Conservation (phyloP, 306 rosid genomes). For the Datisca glomerata region DNA sequence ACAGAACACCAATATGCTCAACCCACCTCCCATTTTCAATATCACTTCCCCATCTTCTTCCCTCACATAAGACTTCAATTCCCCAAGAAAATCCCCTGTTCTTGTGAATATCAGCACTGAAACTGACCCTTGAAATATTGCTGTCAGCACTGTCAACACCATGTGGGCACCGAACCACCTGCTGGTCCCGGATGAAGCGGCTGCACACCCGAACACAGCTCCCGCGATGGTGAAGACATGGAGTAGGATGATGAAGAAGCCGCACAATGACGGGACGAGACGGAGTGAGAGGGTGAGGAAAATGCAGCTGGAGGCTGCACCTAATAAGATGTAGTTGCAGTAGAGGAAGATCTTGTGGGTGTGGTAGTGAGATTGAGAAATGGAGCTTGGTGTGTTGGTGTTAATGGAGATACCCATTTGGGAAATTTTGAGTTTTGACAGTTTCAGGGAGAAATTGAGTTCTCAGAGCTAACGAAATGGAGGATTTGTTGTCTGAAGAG, state of each 20-base stretch:
- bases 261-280: constrained; percentile 58
- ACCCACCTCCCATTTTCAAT: constrained; percentile 59
- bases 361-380: constrained; percentile 28
- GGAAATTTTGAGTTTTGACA: not conserved
- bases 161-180: constrained; percentile 70
- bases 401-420: constrained; percentile 29
- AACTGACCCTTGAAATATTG: constrained; percentile 69
- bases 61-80: constrained; percentile 61
- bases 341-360: constrained; percentile 61
- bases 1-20: constrained; percentile 52
- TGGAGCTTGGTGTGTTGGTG: constrained; percentile 1
- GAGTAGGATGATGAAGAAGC: constrained; percentile 74
- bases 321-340: constrained; percentile 69
- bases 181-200: constrained; percentile 28
- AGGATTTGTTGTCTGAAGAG: no score
- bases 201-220: constrained; percentile 62
- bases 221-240: constrained; percentile 55
- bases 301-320: constrained; percentile 88
- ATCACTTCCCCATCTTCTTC: constrained; percentile 74
- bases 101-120: constrained; percentile 56
- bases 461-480: no score
- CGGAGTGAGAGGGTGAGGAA: constrained; percentile 85
- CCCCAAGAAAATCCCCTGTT: constrained; percentile 47
- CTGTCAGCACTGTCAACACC: constrained; percentile 64
- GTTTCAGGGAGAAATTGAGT: no score